phyloP scores from a whole-genome alignment of 306 rosid genomes.

The Gillenia trifoliata region DNA sequence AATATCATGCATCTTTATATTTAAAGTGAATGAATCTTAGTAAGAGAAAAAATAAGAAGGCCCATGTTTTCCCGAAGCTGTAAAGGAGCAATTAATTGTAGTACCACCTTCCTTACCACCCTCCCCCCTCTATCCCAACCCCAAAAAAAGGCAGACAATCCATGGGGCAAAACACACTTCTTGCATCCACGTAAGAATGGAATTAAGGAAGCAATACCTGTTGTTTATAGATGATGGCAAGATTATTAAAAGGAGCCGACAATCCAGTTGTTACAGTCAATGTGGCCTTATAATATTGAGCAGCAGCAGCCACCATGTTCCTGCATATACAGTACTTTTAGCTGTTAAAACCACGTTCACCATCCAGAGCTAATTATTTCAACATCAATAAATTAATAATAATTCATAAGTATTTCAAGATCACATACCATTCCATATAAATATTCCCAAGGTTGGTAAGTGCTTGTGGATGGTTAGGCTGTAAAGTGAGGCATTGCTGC shows the following conservation, averaged over 20 bases:
- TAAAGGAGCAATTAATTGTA: background rate
- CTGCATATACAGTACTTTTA: conserved; percentile 28
- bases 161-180: background rate
- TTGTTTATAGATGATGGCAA: conserved; percentile 91
- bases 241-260: conserved; percentile 94
- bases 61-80: background rate
- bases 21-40: background rate
- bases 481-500: conserved; percentile 93
- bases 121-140: background rate
- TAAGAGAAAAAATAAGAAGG: background rate
- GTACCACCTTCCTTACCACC: background rate
- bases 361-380: background rate
- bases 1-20: background rate
- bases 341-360: background rate
- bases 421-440: conserved; percentile 89
- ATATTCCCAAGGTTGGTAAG: conserved; percentile 94
- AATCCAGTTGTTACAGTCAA: conserved; percentile 87
- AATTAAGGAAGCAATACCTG: conserved; percentile 43
- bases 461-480: conserved; percentile 96
- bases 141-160: background rate
- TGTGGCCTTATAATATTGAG: conserved; percentile 90
- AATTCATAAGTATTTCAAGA: background rate
- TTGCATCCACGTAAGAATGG: background rate
- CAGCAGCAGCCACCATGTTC: conserved; percentile 95
- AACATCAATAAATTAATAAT: background rate